These are phyloP conservation scores for Pseudocercospora cruenta DNA, from an alignment of 2,329 filamentous ascomycete species.

Conservation along the genomic window DNA sequence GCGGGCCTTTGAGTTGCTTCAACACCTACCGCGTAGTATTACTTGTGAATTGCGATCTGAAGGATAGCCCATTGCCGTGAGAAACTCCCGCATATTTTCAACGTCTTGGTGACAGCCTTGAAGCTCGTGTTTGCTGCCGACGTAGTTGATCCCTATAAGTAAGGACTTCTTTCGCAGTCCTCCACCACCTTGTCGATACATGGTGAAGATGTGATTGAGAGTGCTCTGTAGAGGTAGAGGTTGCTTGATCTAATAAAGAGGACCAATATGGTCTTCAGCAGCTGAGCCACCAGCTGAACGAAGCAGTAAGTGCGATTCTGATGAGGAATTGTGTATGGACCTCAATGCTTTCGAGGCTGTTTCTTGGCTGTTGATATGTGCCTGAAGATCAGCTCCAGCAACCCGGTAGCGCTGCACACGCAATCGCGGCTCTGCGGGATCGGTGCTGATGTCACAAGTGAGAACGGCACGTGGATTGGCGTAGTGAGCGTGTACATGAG, in stretches of 20 bases:
- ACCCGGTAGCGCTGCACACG: conserved; percentile 1
- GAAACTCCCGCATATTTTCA: conserved; percentile 52
- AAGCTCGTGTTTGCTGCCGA: conserved; percentile 43
- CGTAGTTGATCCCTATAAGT: conserved; percentile 56
- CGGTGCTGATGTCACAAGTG: neutral
- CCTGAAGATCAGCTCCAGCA: conserved; percentile 7
- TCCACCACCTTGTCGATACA: conserved; percentile 11
- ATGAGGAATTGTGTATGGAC: neutral
- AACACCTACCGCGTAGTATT: conserved; percentile 33
- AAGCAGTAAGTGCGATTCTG: too few relatives aligned
- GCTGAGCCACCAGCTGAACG: neutral
- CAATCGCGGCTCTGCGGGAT: conserved; percentile 1
- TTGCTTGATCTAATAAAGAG: neutral
- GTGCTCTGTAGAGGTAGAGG: neutral
- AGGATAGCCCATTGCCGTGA: conserved; percentile 48
- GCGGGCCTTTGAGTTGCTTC: conserved; percentile 27
- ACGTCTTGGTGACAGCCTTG: conserved; percentile 54
- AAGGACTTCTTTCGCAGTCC: conserved; percentile 48
- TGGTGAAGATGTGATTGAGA: neutral
- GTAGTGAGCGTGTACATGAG: neutral
- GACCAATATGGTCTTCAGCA: too few relatives aligned
- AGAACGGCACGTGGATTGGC: conserved; percentile 3
- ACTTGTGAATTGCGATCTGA: conserved; percentile 44
- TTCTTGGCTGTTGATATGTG: conserved; percentile 6
- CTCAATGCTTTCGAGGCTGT: neutral